Evolutionary conservation across 208 protist genomes (phyloP), one percentile per base, ranked within the genome.

Genomic region (Vickermania ingenoplastis): DNA sequence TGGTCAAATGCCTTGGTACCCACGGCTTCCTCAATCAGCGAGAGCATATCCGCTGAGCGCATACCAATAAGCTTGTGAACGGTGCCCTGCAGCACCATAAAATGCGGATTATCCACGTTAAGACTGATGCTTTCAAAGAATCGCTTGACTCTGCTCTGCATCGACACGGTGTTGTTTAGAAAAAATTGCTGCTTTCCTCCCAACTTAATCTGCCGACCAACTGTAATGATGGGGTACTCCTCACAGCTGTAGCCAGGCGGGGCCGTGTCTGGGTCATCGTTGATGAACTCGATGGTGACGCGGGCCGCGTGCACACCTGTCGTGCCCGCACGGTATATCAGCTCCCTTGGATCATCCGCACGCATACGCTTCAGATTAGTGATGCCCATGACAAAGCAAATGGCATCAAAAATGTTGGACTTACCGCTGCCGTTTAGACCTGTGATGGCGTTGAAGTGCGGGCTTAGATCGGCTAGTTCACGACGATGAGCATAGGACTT

Each of bases 341-440:
- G 84, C 64, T 99, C 98, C 22, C 98, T 83, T 21, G 99, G 79
- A 59, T 97, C 96, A 29, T 84, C 81, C 0, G 97, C 98, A 41
- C 98, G 93, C 21, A 99, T 97, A 56, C 98, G 84, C 31, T 87
- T 92, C n/a, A 99, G 70, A 61, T 99, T 98, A 0, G 97, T 96
- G 58, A 99, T 99, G 61, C 99, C 99, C 41, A 99, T 91, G 36
- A 99, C 99, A 71, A 99, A 99, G 75, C 98, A 99, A 68, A 99
- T 99, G n/a, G 97, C 86, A 75, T 99, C 99, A 29, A 99, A 94
- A 56, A 99, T 98, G 81, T 99, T 99, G 17, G 94, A 99, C 80
- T 99, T 99, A 1, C 99, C 99, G 62, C 87, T 97, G 41, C 99
- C 98, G 71, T 99, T 99, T 14, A 99, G 74, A 13, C 98, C 98